Conservation (phyloP, 2,329 filamentous ascomycete genomes). For the Helotiales sp. region DNA sequence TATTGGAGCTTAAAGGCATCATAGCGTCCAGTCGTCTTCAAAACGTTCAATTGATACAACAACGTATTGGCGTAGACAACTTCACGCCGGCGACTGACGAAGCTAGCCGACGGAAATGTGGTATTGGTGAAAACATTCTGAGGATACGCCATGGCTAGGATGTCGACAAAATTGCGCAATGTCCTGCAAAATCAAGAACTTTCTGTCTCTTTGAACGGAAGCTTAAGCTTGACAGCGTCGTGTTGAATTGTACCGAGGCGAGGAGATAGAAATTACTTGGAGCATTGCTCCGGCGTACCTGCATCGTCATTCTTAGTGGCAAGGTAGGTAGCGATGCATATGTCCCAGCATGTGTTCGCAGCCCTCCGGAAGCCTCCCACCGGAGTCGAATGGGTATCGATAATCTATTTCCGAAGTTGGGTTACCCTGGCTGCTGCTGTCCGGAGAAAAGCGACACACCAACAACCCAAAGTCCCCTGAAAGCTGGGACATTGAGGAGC, state of each 20-base stretch:
- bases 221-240: conserved; percentile 3
- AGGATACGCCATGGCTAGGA: conserved; percentile 39
- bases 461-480: too few species aligned
- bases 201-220: background rate
- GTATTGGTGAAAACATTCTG: conserved; percentile 42
- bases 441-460: too few species aligned
- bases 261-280: background rate
- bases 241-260: background rate
- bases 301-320: background rate
- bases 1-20: conserved; percentile 58
- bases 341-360: background rate
- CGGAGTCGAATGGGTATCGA: background rate
- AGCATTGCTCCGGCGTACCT: background rate
- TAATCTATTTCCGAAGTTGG: background rate
- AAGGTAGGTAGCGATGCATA: background rate
- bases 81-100: conserved; percentile 40
- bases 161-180: background rate
- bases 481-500: background rate
- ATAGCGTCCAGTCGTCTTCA: conserved; percentile 55
- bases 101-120: conserved; percentile 34
- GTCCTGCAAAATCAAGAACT: background rate
- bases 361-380: background rate
- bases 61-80: conserved; percentile 46
- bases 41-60: conserved; percentile 51
- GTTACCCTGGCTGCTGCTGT: too few species aligned